phyloP scores from a whole-genome alignment of 2,329 filamentous ascomycete species.

The Xylaria polymorpha region DNA sequence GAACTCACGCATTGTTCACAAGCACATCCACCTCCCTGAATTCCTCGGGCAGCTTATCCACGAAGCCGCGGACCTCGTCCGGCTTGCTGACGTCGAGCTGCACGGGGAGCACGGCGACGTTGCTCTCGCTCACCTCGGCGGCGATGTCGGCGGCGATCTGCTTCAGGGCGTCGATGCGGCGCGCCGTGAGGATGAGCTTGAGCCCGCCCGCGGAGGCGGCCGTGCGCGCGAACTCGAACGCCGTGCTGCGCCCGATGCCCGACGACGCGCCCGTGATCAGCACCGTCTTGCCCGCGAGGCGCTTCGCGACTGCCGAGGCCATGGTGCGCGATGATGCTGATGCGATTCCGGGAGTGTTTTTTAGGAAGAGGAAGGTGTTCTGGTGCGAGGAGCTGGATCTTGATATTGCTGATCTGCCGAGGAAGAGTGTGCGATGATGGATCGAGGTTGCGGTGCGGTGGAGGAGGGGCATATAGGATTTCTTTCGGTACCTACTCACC shows the following conservation, averaged over 20 bases:
- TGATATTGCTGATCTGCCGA: background rate
- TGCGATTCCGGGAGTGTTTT: background rate
- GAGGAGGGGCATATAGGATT: conserved; percentile 32
- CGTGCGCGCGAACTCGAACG: conserved; percentile 93
- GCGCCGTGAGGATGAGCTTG: conserved; percentile 88
- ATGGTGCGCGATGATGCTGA: conserved; percentile 52
- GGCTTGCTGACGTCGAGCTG: conserved; percentile 89
- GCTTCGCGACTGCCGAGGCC: conserved; percentile 75
- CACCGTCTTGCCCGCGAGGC: conserved; percentile 92
- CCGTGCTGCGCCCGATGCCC: conserved; percentile 85
- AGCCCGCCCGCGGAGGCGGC: conserved; percentile 79
- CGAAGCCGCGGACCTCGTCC: conserved; percentile 78
- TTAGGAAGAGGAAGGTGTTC: background rate
- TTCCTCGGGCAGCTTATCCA: conserved; percentile 78
- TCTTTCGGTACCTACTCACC: background rate
- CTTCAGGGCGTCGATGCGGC: conserved; percentile 81
- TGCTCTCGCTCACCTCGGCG: conserved; percentile 36
- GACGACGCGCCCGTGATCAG: conserved; percentile 92
- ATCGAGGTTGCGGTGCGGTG: conserved; percentile 16
- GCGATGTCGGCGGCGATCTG: conserved; percentile 76
- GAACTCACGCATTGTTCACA: conserved; percentile 91
- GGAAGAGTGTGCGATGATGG: conserved; percentile 26
- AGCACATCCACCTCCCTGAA: conserved; percentile 88
- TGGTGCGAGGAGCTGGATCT: background rate
- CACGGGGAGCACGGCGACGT: conserved; percentile 79